Evolutionary conservation across 2,329 filamentous ascomycete species (phyloP).

Genomic region (Bipolaris oryzae): DNA sequence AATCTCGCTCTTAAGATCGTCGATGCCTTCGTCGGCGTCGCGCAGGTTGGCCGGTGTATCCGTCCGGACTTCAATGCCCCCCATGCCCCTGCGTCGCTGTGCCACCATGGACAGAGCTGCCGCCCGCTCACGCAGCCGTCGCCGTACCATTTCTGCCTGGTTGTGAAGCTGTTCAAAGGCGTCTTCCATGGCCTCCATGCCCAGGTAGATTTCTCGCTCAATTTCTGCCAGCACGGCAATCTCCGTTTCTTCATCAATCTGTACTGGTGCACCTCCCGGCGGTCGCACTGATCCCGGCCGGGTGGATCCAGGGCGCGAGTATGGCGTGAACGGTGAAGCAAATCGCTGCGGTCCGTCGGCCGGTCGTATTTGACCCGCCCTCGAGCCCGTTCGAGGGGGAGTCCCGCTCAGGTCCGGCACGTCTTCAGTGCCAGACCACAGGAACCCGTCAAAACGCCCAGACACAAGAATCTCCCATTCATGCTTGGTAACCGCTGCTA

Average conservation of each 20-base stretch:
- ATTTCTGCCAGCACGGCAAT: conserved; percentile 89
- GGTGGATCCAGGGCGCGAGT: conserved; percentile 27
- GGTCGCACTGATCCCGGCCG: conserved; percentile 46
- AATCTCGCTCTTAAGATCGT: conserved; percentile 57
- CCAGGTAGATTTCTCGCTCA: conserved; percentile 88
- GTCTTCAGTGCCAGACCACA: conserved; percentile 87
- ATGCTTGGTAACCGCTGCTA: conserved; percentile 85
- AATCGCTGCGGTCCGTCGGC: conserved; percentile 47
- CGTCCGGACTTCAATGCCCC: conserved; percentile 52
- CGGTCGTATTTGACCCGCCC: conserved; percentile 51
- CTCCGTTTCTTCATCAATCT: conserved; percentile 91
- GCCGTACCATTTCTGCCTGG: conserved; percentile 80
- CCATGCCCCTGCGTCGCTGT: conserved; percentile 58
- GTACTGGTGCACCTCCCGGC: conserved; percentile 68
- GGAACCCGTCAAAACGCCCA: conserved; percentile 91
- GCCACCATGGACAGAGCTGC: conserved; percentile 75
- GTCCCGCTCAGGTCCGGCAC: conserved; percentile 36
- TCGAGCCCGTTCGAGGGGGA: conserved; percentile 33
- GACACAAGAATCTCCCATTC: conserved; percentile 97
- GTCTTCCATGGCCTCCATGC: conserved; percentile 94
- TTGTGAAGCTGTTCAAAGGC: conserved; percentile 91
- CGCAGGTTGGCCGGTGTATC: conserved; percentile 54
- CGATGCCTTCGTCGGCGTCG: conserved; percentile 45
- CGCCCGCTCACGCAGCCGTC: conserved; percentile 77
- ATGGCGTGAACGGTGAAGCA: conserved; percentile 56